These are phyloP conservation scores for Termitomyces eurrhizus DNA, from an alignment of 768 basidiomycete genomes.

Conservation along the genomic window DNA sequence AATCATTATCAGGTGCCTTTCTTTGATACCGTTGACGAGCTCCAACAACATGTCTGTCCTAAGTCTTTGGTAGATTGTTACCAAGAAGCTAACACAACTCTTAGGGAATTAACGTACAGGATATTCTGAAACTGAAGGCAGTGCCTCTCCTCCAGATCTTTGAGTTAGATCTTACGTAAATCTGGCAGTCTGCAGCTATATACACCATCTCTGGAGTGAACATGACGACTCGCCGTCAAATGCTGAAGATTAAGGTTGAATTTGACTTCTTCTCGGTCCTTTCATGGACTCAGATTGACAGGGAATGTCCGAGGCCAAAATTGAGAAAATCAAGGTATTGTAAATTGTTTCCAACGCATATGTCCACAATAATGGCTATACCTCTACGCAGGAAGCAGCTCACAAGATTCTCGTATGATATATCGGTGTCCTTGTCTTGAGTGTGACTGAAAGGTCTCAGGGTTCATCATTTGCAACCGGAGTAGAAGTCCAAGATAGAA, in stretches of 20 bases:
- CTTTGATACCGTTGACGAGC: slow-evolving; percentile 81
- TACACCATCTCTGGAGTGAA: slow-evolving; percentile 85
- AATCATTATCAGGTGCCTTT: slow-evolving; percentile 41
- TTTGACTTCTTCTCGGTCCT: slow-evolving; percentile 12
- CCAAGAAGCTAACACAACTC: slow-evolving; percentile 3
- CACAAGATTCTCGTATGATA: slow-evolving; percentile 70
- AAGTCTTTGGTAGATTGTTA: background rate
- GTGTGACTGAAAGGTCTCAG: slow-evolving; percentile 30
- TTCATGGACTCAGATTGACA: slow-evolving; percentile 26
- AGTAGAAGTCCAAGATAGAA: slow-evolving; percentile 83
- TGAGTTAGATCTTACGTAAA: slow-evolving; percentile 6
- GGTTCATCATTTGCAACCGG: slow-evolving; percentile 92
- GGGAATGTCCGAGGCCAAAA: slow-evolving; percentile 97
- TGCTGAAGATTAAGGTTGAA: slow-evolving; percentile 88
- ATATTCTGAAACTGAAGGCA: slow-evolving; percentile 91
- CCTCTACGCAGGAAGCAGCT: slow-evolving; percentile 68
- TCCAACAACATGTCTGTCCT: slow-evolving; percentile 65
- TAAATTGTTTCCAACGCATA: slow-evolving; percentile 1
- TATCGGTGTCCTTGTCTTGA: background rate
- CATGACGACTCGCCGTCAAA: slow-evolving; percentile 86
- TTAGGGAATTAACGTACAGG: slow-evolving; percentile 93
- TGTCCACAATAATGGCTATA: background rate
- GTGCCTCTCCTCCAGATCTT: slow-evolving; percentile 12
- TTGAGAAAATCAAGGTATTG: slow-evolving; percentile 89
- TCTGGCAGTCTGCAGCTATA: slow-evolving; percentile 64